Evolutionary conservation across 2,329 filamentous ascomycete species (phyloP).

Genomic region (Pseudogymnoascus sp.): DNA sequence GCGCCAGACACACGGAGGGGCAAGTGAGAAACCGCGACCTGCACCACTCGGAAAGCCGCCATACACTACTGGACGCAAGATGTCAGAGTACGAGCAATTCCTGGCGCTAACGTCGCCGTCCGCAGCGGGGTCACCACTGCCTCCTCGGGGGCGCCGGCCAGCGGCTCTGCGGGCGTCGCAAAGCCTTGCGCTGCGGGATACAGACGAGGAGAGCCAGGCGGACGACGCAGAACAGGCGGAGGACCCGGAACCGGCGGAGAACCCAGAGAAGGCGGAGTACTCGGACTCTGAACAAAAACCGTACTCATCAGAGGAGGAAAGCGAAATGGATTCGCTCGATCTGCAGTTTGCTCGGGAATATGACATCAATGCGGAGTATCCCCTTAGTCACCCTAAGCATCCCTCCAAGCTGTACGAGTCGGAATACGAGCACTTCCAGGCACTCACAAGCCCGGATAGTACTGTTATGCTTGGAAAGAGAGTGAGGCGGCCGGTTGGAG

Average conservation of each 20-base stretch:
- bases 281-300: too few relatives aligned
- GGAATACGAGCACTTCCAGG: conserved; percentile 25
- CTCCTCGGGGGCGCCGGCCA: conserved; percentile 7
- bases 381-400: too few relatives aligned
- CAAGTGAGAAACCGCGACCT: background rate
- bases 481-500: conserved; percentile 13
- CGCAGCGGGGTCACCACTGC: background rate
- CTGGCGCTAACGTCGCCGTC: conserved; percentile 6
- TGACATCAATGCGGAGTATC: conserved; percentile 12
- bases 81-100: conserved; percentile 11
- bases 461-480: conserved; percentile 20
- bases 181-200: conserved; percentile 6
- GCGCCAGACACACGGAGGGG: background rate
- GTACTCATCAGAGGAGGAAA: conserved; percentile 10
- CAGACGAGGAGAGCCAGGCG: conserved; percentile 10
- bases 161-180: conserved; percentile 8
- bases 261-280: too few relatives aligned
- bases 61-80: conserved; percentile 6
- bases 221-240: conserved; percentile 12
- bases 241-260: conserved; percentile 8
- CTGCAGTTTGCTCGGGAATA: conserved; percentile 22
- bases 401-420: background rate
- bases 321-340: conserved; percentile 11
- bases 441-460: conserved; percentile 19
- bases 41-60: background rate